A percentile compares a stretch with the other conserved stretches of the same genome.
Conservation (phyloP, 1,284 basidiomycete genomes). For the Ganoderma multipileum region DNA sequence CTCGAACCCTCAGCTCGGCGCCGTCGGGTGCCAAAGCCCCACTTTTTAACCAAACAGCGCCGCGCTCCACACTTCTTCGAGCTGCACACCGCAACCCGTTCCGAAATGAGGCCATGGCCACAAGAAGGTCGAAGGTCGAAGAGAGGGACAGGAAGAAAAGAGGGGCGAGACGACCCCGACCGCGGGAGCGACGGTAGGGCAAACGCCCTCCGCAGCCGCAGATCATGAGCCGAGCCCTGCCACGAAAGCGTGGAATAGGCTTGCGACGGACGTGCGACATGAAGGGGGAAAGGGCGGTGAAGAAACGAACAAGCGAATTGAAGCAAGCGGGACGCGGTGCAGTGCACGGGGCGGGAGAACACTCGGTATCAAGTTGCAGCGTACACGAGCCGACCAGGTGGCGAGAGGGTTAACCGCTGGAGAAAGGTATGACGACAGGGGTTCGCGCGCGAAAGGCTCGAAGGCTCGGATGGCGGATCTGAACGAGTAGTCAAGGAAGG, state of each 20-base stretch:
- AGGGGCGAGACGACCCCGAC: not conserved
- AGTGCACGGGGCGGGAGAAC: not conserved
- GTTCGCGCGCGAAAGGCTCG: not conserved
- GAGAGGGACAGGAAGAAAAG: not conserved
- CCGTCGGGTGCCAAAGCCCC: not conserved
- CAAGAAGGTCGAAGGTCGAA: not conserved
- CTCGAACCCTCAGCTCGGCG: constrained; percentile 2
- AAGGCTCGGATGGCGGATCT: not conserved
- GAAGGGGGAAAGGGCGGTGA: not conserved
- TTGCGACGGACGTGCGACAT: not conserved
- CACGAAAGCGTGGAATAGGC: constrained; percentile 1
- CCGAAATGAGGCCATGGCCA: not conserved
- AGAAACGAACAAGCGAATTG: not conserved
- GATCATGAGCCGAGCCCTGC: not conserved
- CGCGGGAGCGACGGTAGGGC: not conserved
- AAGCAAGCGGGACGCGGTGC: not conserved
- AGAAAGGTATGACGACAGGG: not conserved
- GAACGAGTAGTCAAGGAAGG: not conserved
- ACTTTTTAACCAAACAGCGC: not conserved
- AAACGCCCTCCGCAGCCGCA: constrained; percentile 1
- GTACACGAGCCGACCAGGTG: not conserved
- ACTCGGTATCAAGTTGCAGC: not conserved
- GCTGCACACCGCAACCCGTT: not conserved
- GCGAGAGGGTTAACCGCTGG: not conserved
- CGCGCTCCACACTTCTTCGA: not conserved